phyloP scores from a whole-genome alignment of 2,329 filamentous ascomycete genomes.

The Calonectria hawksworthii region DNA sequence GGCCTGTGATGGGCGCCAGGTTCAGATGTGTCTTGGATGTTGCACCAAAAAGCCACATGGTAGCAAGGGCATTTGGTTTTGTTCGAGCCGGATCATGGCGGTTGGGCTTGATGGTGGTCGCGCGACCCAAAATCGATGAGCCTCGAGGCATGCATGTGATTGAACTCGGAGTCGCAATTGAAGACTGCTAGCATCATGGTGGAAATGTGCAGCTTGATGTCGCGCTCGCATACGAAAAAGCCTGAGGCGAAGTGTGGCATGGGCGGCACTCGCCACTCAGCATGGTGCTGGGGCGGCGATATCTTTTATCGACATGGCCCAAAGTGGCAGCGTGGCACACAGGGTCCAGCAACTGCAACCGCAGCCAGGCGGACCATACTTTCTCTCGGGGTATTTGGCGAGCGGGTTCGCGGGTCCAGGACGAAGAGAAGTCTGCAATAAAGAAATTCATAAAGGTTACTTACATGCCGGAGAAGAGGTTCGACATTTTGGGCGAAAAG shows the following conservation, averaged over 20 bases:
- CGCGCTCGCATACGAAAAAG: background rate
- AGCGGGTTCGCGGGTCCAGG: background rate
- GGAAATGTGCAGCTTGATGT: background rate
- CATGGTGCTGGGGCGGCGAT: constrained; percentile 3
- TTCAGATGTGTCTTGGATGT: constrained; percentile 38
- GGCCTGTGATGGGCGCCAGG: constrained; percentile 14
- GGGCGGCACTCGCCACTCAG: constrained; percentile 15
- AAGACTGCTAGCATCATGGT: constrained; percentile 21
- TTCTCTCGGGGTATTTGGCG: background rate
- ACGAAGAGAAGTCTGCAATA: background rate
- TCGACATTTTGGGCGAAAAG: constrained; percentile 63
- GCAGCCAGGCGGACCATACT: background rate
- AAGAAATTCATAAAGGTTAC: constrained; percentile 49
- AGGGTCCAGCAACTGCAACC: background rate
- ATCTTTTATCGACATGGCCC: constrained; percentile 9
- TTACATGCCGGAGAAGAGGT: constrained; percentile 75
- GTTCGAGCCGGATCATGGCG: constrained; percentile 13
- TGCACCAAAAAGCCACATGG: constrained; percentile 37
- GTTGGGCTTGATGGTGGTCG: constrained; percentile 29
- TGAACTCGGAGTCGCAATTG: background rate
- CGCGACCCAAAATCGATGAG: constrained; percentile 18
- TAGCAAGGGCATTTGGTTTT: constrained; percentile 28
- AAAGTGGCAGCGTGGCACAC: background rate
- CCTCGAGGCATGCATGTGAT: constrained; percentile 4
- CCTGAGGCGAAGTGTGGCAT: background rate